Evolutionary conservation across 2,329 filamentous ascomycete genomes (phyloP).

Genomic region (Paraphaeosphaeria sporulosa): DNA sequence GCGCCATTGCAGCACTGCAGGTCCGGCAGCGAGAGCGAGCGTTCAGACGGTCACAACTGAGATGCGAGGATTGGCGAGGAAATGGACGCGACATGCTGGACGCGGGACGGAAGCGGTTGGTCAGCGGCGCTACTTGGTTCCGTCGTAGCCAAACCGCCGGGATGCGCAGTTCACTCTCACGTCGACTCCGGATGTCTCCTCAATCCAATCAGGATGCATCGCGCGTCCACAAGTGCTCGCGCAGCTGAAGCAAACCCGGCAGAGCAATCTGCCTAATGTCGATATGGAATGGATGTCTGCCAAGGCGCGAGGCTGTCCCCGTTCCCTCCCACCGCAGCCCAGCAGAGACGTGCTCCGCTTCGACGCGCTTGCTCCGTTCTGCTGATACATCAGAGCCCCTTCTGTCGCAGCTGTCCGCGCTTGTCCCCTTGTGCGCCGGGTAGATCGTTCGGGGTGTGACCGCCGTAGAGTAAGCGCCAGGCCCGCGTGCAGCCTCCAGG

Average conservation of each 20-base stretch:
- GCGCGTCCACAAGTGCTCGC: constrained; percentile 30
- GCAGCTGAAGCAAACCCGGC: constrained; percentile 34
- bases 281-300: constrained; percentile 30
- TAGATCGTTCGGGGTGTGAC: not conserved
- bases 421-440: constrained; percentile 3
- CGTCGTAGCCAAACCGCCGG: constrained; percentile 6
- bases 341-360: constrained; percentile 8
- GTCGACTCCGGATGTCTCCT: constrained; percentile 23
- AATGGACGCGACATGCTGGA: not conserved
- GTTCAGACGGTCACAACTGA: not conserved
- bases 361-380: constrained; percentile 14
- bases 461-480: constrained; percentile 25
- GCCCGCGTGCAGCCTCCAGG: constrained; percentile 17
- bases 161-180: constrained; percentile 17
- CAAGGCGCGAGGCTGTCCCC: constrained; percentile 42
- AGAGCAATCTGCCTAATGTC: constrained; percentile 47
- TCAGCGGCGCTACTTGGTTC: constrained; percentile 2
- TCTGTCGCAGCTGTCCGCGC: not conserved
- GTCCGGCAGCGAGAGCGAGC: not conserved
- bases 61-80: not conserved
- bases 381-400: constrained; percentile 2
- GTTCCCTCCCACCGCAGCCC: constrained; percentile 9
- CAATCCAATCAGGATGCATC: constrained; percentile 40
- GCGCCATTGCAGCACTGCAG: not conserved
- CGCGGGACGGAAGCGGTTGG: not conserved